Percentiles rank a stretch among this genome's conserved stretches.
These are phyloP conservation scores for Collariella sp. DNA, from an alignment of 495 filamentous ascomycete genomes.

Conservation along the genomic window DNA sequence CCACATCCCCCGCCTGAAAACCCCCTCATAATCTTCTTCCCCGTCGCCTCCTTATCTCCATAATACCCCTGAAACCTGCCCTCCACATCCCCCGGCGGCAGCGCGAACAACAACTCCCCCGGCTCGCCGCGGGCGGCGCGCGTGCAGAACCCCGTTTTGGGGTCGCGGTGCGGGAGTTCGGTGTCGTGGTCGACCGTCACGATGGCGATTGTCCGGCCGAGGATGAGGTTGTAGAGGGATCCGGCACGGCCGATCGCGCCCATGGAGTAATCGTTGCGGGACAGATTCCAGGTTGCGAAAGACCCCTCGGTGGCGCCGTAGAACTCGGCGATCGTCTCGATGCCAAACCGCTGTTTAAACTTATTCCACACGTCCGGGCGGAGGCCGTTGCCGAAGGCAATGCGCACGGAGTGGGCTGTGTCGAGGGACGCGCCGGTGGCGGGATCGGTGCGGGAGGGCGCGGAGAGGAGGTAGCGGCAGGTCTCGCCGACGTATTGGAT, in stretches of 20 bases:
- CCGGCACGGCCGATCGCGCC: constrained; percentile 82
- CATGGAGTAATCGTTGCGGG: constrained; percentile 61
- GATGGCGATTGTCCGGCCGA: constrained; percentile 45
- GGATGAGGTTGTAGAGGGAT: constrained; percentile 45
- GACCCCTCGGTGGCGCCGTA: constrained; percentile 83
- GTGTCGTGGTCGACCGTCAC: constrained; percentile 66
- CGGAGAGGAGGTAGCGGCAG: constrained; percentile 77
- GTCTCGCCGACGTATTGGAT: constrained; percentile 97
- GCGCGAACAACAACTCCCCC: constrained; percentile 69
- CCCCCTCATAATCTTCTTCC: constrained; percentile 68
- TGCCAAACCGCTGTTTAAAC: constrained; percentile 81
- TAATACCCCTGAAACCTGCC: constrained; percentile 81
- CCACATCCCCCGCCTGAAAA: constrained; percentile 75
- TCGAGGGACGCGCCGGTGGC: constrained; percentile 65
- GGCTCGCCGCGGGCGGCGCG: constrained; percentile 51
- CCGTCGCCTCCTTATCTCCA: constrained; percentile 63
- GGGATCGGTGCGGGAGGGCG: constrained; percentile 54
- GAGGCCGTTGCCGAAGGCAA: constrained; percentile 89
- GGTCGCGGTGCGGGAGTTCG: constrained; percentile 61
- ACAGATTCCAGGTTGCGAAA: constrained; percentile 63
- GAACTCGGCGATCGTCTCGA: constrained; percentile 76
- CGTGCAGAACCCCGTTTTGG: constrained; percentile 64
- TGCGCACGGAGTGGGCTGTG: constrained; percentile 61
- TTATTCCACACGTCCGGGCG: constrained; percentile 85
- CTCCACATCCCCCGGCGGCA: constrained; percentile 58